Percentiles rank a stretch among this genome's conserved stretches.
These are phyloP conservation scores for Scolecobasidium constrictum DNA, from an alignment of 2,329 filamentous ascomycete genomes.

Conservation along the genomic window DNA sequence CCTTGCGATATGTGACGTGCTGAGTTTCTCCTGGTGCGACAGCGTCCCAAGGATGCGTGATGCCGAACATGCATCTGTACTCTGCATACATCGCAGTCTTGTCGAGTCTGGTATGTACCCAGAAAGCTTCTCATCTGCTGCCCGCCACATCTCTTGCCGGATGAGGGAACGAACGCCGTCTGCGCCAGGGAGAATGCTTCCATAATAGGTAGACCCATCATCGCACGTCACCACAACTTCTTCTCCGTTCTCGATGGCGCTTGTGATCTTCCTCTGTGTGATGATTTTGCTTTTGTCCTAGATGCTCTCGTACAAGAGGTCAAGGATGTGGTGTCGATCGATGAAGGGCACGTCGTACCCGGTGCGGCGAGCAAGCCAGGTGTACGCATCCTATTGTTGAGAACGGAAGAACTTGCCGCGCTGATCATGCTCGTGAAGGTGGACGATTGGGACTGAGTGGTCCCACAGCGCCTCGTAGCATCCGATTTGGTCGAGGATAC, in stretches of 20 bases:
- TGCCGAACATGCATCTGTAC: conserved; percentile 30
- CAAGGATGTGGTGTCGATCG: not conserved
- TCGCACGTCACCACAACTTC: conserved; percentile 21
- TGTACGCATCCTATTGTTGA: too few species aligned
- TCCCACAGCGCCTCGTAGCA: conserved; percentile 20
- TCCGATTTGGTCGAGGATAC: conserved; percentile 42
- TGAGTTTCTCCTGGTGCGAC: conserved; percentile 12
- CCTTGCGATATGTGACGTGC: conserved; percentile 15
- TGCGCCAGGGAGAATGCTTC: conserved; percentile 27
- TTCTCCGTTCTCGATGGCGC: conserved; percentile 15
- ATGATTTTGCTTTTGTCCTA: conserved; percentile 3
- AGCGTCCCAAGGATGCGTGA: conserved; percentile 19
- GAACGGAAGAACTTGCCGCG: too few species aligned
- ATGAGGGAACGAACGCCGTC: conserved; percentile 32
- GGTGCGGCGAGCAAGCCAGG: not conserved
- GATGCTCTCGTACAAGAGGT: not conserved
- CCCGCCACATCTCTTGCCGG: conserved; percentile 20
- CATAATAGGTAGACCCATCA: conserved; percentile 20
- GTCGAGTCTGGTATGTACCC: not conserved
- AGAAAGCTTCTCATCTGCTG: not conserved
- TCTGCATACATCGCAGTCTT: conserved; percentile 13
- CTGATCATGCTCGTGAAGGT: too few species aligned
- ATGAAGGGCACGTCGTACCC: not conserved
- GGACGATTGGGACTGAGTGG: too few species aligned
- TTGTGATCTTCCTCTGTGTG: conserved; percentile 1